These are phyloP conservation scores for Fomitopsis pinicola DNA, from an alignment of 1,284 basidiomycete species.

Conservation along the genomic window DNA sequence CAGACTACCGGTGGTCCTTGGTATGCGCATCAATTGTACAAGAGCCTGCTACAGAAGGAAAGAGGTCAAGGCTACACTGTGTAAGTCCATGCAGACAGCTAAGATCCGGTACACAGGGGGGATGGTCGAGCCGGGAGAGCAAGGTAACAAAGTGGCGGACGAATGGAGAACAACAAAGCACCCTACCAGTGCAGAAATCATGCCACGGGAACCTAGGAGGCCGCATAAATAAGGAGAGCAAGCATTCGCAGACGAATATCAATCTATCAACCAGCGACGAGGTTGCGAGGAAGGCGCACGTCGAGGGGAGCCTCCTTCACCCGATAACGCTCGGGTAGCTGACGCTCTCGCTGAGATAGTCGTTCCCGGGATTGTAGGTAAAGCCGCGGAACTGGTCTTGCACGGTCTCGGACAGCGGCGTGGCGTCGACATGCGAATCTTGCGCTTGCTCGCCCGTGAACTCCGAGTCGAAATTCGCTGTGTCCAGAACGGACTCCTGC, in stretches of 20 bases:
- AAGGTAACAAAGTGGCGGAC: background rate
- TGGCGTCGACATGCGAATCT: slow-evolving; percentile 92
- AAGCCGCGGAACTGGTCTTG: slow-evolving; percentile 93
- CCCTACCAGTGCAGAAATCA: background rate
- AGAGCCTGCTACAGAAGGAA: background rate
- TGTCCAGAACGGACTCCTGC: slow-evolving; percentile 77
- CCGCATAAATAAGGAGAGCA: background rate
- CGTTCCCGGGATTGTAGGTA: slow-evolving; percentile 79
- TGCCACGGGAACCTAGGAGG: background rate
- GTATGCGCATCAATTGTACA: background rate
- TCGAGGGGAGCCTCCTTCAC: slow-evolving; percentile 7
- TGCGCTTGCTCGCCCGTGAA: slow-evolving; percentile 91
- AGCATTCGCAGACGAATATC: too few relatives aligned
- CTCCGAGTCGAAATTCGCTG: slow-evolving; percentile 92
- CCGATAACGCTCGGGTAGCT: slow-evolving; percentile 44
- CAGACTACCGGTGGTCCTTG: too few relatives aligned
- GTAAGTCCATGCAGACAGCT: slow-evolving; percentile 3
- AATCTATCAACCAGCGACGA: background rate
- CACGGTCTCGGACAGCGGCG: slow-evolving; percentile 88
- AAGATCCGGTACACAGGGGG: slow-evolving; percentile 5
- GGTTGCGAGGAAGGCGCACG: background rate
- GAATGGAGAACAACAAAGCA: background rate
- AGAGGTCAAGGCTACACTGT: slow-evolving; percentile 6
- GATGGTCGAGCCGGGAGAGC: slow-evolving; percentile 3
- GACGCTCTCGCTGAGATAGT: slow-evolving; percentile 76